A percentile compares a stretch with the other conserved stretches of the same genome.
Evolutionary conservation across 179 eudicot species (phyloP).

Genomic region (Gypsophila paniculata): DNA sequence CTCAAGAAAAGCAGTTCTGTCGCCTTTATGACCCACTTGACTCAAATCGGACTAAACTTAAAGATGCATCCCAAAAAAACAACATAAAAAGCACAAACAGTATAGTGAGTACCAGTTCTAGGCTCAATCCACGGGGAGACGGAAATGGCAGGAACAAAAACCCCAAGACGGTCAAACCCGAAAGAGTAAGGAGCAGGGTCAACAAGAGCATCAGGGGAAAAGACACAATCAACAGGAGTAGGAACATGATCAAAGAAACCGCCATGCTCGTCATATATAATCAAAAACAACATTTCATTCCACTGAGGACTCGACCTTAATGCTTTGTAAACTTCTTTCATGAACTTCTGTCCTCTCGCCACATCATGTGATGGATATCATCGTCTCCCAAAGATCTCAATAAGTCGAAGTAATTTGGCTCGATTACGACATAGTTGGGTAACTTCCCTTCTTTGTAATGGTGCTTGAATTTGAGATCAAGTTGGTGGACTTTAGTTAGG

Average conservation of each 20-base stretch:
- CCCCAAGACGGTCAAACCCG: constrained; percentile 62
- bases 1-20: no score
- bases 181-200: constrained; percentile 58
- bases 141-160: constrained; percentile 65
- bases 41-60: no score
- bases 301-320: constrained; percentile 86
- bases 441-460: constrained; percentile 76
- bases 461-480: constrained; percentile 56
- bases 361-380: constrained; percentile 85
- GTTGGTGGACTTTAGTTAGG: constrained; percentile 55
- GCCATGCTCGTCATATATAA: constrained; percentile 79
- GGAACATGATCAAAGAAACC: constrained; percentile 90
- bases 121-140: constrained; percentile 80
- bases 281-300: constrained; percentile 63
- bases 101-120: constrained; percentile 50
- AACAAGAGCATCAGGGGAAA: constrained; percentile 57
- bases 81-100: not conserved
- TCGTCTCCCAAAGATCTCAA: constrained; percentile 55
- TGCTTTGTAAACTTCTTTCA: constrained; percentile 72
- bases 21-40: no score
- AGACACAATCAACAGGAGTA: constrained; percentile 52
- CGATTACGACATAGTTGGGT: constrained; percentile 78
- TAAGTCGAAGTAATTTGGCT: constrained; percentile 57
- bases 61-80: no score
- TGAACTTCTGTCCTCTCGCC: constrained; percentile 54